Conservation (phyloP, 768 basidiomycete genomes). For the Tulasnella sp. region DNA sequence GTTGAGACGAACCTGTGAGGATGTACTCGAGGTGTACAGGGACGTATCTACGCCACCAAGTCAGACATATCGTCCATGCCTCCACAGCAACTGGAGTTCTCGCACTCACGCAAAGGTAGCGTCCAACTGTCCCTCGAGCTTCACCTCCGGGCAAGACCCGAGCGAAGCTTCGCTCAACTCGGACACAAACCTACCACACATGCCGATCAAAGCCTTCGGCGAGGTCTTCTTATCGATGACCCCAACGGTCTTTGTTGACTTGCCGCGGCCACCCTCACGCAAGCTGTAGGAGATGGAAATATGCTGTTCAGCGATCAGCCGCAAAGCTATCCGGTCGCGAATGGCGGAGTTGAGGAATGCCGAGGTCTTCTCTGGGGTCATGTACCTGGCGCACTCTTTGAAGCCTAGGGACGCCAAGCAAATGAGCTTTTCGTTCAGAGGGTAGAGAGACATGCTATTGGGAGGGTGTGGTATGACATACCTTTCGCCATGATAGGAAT, state of each 20-base stretch:
- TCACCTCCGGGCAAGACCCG: constrained; percentile 53
- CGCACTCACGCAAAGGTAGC: constrained; percentile 65
- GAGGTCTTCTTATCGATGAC: constrained; percentile 66
- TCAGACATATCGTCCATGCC: not conserved
- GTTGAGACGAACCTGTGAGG: constrained; percentile 38
- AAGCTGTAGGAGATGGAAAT: constrained; percentile 69
- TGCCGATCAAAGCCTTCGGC: constrained; percentile 58
- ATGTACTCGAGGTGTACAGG: constrained; percentile 89
- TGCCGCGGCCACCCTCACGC: not conserved
- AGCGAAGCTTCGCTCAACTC: constrained; percentile 79
- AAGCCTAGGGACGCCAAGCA: constrained; percentile 36
- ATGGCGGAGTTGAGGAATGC: constrained; percentile 76
- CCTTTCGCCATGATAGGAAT: constrained; percentile 88
- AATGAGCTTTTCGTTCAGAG: not conserved
- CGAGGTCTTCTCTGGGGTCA: constrained; percentile 68
- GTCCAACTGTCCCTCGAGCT: constrained; percentile 59
- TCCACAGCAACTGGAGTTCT: not conserved
- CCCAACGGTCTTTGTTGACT: constrained; percentile 33
- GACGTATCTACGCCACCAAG: constrained; percentile 45
- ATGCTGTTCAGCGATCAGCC: constrained; percentile 85
- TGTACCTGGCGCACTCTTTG: constrained; percentile 75
- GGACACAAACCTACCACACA: constrained; percentile 73
- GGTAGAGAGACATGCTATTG: not conserved
- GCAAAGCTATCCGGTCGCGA: constrained; percentile 74
- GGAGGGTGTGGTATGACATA: not conserved